Evolutionary conservation across 1,139 yeast species (phyloP).

Genomic region (Zhuliangozyma blackwelliae): DNA sequence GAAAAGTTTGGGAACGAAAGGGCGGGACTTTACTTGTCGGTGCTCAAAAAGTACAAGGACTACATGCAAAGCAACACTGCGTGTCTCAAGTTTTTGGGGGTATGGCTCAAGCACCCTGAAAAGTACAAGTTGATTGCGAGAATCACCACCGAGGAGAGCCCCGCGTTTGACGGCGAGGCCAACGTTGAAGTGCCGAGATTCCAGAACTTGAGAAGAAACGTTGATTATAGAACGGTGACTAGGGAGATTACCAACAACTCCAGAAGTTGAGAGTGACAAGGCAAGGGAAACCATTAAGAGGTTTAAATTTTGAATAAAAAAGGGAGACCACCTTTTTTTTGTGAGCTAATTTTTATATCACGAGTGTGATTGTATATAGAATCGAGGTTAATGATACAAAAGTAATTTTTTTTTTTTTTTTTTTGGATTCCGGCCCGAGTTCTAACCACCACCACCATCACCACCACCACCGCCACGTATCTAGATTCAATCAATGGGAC

Average conservation of each 20-base stretch:
- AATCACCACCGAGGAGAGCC: slow-evolving; percentile 17
- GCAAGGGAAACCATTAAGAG: neutral
- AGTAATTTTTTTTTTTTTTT: too few species aligned
- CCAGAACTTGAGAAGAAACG: slow-evolving; percentile 23
- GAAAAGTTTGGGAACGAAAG: slow-evolving; percentile 35
- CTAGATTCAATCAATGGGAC: too few species aligned
- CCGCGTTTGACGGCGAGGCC: slow-evolving; percentile 16
- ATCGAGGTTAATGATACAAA: too few species aligned
- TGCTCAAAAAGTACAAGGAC: slow-evolving; percentile 49
- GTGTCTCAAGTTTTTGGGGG: slow-evolving; percentile 27
- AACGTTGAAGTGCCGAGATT: slow-evolving; percentile 25
- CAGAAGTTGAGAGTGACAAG: neutral
- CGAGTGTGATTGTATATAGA: too few species aligned
- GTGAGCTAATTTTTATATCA: too few species aligned
- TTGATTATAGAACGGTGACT: slow-evolving; percentile 24
- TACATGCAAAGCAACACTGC: slow-evolving; percentile 39
- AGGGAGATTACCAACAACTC: slow-evolving; percentile 12
- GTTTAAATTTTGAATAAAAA: too few species aligned
- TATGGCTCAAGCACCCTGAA: slow-evolving; percentile 28
- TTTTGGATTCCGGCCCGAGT: too few species aligned
- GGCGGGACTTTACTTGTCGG: slow-evolving; percentile 52
- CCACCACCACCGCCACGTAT: too few species aligned
- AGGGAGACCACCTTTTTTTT: too few species aligned
- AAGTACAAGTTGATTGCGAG: slow-evolving; percentile 18
- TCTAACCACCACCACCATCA: too few species aligned